phyloP scores from a whole-genome alignment of 768 basidiomycete genomes.

The Lentinus tigrinus region DNA sequence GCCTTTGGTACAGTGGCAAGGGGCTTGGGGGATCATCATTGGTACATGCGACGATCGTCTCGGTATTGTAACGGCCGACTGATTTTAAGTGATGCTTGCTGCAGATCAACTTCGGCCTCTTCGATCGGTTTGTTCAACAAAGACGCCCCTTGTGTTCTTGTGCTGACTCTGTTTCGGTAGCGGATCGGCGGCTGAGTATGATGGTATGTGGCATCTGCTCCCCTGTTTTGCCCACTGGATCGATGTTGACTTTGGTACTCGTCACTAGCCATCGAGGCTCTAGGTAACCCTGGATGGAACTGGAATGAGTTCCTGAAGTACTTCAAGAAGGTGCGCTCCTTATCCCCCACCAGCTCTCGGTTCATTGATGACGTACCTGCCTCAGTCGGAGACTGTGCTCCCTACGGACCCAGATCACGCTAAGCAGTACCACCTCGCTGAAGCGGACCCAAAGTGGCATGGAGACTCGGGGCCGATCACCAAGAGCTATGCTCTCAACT shows the following conservation, averaged over 20 bases:
- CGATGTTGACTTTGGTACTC: background rate
- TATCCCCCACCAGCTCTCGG: background rate
- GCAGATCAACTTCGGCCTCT: background rate
- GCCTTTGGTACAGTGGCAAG: background rate
- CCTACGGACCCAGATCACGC: background rate
- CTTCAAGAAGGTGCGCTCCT: background rate
- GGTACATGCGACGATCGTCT: background rate
- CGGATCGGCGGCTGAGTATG: background rate
- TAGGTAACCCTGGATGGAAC: conserved; percentile 58
- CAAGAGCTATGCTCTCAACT: background rate
- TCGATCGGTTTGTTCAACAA: background rate
- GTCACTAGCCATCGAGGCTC: background rate
- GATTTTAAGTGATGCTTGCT: no score
- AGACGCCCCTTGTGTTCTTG: background rate
- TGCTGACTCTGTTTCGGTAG: background rate
- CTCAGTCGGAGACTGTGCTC: background rate
- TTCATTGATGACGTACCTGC: background rate
- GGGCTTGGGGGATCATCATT: background rate
- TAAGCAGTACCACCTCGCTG: background rate
- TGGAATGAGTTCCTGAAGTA: conserved; percentile 30
- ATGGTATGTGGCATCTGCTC: background rate
- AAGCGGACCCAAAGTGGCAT: background rate
- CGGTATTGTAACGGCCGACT: no score
- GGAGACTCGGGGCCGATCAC: background rate
- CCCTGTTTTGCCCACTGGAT: no score